These are phyloP conservation scores for Dillenia turbinata DNA, from an alignment of 164 flowering plant species.

Conservation along the genomic window DNA sequence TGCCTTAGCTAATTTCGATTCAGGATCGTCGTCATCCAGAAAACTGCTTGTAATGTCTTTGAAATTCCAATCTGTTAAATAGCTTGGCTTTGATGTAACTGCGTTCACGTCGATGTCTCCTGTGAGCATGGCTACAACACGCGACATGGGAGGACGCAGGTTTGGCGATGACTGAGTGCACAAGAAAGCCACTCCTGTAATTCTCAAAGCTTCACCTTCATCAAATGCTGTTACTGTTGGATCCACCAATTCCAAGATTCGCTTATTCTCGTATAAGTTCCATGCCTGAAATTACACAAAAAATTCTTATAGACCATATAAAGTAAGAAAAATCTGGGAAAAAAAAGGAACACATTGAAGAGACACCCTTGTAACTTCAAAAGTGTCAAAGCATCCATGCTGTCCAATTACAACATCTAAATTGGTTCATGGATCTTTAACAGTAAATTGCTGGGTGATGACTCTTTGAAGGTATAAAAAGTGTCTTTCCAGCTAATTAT, in stretches of 20 bases:
- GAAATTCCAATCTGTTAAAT: constrained; percentile 46
- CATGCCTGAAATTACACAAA: constrained; percentile 35
- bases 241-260: constrained; percentile 42
- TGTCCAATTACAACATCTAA: too few relatives aligned
- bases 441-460: too few relatives aligned
- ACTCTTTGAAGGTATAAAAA: too few relatives aligned
- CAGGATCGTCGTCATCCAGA: too few relatives aligned
- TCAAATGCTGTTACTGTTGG: constrained; percentile 22
- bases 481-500: too few relatives aligned
- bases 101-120: constrained; percentile 54
- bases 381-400: too few relatives aligned
- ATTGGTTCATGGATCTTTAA: too few relatives aligned
- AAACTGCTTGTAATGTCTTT: constrained; percentile 18
- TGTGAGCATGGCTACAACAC: constrained; percentile 54
- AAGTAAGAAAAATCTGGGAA: not conserved
- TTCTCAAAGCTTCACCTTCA: constrained; percentile 35
- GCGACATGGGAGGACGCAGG: constrained; percentile 59
- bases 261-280: constrained; percentile 39
- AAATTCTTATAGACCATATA: not conserved
- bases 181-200: constrained; percentile 43
- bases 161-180: constrained; percentile 66
- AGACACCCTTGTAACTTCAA: too few relatives aligned
- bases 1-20: too few relatives aligned
- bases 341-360: not conserved
- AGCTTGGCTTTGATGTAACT: constrained; percentile 43